These are phyloP conservation scores for Aspergillus sp. DNA, from an alignment of 2,329 filamentous ascomycete genomes.

Conservation along the genomic window DNA sequence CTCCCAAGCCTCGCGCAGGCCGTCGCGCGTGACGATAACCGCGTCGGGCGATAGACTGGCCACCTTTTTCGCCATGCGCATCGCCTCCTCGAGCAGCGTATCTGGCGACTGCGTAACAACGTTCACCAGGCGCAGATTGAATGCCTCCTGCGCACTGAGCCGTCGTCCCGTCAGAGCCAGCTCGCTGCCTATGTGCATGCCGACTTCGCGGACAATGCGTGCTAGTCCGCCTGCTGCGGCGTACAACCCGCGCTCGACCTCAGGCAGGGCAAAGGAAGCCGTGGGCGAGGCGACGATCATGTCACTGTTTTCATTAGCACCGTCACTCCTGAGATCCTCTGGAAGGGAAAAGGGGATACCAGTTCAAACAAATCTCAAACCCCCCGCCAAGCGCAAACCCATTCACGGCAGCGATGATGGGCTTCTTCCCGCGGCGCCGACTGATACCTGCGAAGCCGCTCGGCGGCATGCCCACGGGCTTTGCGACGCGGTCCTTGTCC, in stretches of 20 bases:
- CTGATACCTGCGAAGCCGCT: slow-evolving; percentile 57
- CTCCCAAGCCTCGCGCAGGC: slow-evolving; percentile 69
- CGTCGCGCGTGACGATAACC: slow-evolving; percentile 68
- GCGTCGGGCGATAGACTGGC: slow-evolving; percentile 67
- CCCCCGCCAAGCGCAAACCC: slow-evolving; percentile 61
- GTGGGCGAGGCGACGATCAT: slow-evolving; percentile 59
- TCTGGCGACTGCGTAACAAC: slow-evolving; percentile 63
- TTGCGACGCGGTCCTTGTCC: slow-evolving; percentile 12
- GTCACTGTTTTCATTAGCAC: slow-evolving; percentile 54
- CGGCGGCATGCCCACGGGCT: slow-evolving; percentile 26
- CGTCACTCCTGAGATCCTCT: too few species aligned
- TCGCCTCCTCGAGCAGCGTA: slow-evolving; percentile 71
- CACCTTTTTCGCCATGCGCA: slow-evolving; percentile 60
- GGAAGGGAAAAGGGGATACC: slow-evolving; percentile 38
- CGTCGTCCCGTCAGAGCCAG: slow-evolving; percentile 65
- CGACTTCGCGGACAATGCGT: slow-evolving; percentile 64
- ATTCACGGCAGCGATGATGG: background rate
- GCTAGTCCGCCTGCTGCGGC: slow-evolving; percentile 69
- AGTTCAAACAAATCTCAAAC: slow-evolving; percentile 64
- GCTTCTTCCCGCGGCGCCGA: background rate
- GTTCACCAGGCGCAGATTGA: slow-evolving; percentile 65
- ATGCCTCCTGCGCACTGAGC: slow-evolving; percentile 59
- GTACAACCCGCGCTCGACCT: slow-evolving; percentile 67
- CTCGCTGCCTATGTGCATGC: slow-evolving; percentile 66
- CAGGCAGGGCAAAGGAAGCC: slow-evolving; percentile 67